These are phyloP conservation scores for Mucuna pruriens DNA, from an alignment of 306 rosid species.

Conservation along the genomic window DNA sequence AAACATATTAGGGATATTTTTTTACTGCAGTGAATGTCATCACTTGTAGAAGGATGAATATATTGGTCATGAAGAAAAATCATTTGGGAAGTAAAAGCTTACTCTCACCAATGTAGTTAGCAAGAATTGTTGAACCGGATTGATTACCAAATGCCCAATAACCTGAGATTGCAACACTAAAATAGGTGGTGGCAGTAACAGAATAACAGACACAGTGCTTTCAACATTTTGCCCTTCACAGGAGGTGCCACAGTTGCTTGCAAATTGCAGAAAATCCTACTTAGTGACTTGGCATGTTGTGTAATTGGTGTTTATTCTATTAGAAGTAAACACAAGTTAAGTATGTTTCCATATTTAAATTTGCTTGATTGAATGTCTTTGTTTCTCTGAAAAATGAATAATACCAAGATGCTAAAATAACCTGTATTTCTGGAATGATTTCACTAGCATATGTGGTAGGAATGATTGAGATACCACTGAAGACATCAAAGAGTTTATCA, in stretches of 20 bases:
- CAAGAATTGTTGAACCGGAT: slow-evolving; percentile 54
- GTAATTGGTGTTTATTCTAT: slow-evolving; percentile 19
- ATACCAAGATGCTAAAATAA: slow-evolving; percentile 29
- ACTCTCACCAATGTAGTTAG: slow-evolving; percentile 50
- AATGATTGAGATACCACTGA: slow-evolving; percentile 76
- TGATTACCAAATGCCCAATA: slow-evolving; percentile 91
- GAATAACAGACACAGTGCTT: slow-evolving; percentile 75
- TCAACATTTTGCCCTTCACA: slow-evolving; percentile 80
- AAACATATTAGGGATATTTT: too few relatives aligned
- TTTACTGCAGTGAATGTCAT: slow-evolving; percentile 72
- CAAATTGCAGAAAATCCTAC: slow-evolving; percentile 3
- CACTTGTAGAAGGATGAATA: slow-evolving; percentile 65
- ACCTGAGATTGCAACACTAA: slow-evolving; percentile 70
- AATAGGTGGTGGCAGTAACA: slow-evolving; percentile 59
- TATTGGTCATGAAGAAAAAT: slow-evolving; percentile 74
- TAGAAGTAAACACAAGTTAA: background rate
- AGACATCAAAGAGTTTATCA: slow-evolving; percentile 54
- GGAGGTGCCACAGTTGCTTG: slow-evolving; percentile 90
- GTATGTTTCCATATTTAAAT: background rate
- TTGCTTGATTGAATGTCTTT: background rate
- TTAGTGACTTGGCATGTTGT: slow-evolving; percentile 16
- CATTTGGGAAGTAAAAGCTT: slow-evolving; percentile 63
- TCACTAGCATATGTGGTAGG: slow-evolving; percentile 73
- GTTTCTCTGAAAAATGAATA: too few relatives aligned
- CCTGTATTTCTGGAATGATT: slow-evolving; percentile 89